Conservation (phyloP, 1,284 basidiomycete species). For the Cutaneotrichosporon cyanovorans region DNA sequence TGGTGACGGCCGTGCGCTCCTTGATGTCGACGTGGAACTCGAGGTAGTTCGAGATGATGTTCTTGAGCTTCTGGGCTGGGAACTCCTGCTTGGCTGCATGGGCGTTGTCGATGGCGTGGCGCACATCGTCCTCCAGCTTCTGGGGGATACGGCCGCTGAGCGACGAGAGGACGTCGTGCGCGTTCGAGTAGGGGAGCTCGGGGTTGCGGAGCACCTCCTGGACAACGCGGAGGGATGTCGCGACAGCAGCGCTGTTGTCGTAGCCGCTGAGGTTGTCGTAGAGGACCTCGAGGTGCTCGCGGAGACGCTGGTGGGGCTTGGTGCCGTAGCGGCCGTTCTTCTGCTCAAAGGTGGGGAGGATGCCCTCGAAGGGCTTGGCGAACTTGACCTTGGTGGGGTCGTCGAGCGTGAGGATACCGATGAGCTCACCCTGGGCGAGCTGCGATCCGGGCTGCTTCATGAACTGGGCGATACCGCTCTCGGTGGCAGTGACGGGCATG, state of each 20-base stretch:
- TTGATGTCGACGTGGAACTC: conserved; percentile 71
- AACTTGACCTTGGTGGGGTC: conserved; percentile 96
- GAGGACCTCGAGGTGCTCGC: conserved; percentile 68
- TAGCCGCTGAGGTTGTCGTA: conserved; percentile 91
- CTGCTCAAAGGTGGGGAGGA: conserved; percentile 75
- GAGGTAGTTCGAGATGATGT: conserved; percentile 67
- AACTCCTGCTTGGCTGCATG: conserved; percentile 73
- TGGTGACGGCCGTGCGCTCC: conserved; percentile 68
- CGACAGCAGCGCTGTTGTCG: conserved; percentile 63
- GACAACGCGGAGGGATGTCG: conserved; percentile 39
- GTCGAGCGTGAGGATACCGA: conserved; percentile 94
- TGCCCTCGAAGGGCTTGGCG: conserved; percentile 94
- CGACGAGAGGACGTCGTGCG: conserved; percentile 74
- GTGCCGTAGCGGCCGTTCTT: conserved; percentile 74
- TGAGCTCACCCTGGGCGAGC: conserved; percentile 93
- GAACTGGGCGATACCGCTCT: conserved; percentile 92
- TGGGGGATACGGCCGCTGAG: conserved; percentile 88
- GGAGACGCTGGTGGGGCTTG: conserved; percentile 84
- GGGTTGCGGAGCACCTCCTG: conserved; percentile 54
- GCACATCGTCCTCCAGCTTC: conserved; percentile 81
- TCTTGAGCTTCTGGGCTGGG: conserved; percentile 56
- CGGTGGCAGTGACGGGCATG: conserved; percentile 92
- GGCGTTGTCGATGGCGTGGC: conserved; percentile 67
- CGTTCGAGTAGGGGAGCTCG: conserved; percentile 84
- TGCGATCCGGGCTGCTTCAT: conserved; percentile 97